These are phyloP conservation scores for Edaphochlamys debaryana DNA, from an alignment of 139 green algal species.

Conservation along the genomic window DNA sequence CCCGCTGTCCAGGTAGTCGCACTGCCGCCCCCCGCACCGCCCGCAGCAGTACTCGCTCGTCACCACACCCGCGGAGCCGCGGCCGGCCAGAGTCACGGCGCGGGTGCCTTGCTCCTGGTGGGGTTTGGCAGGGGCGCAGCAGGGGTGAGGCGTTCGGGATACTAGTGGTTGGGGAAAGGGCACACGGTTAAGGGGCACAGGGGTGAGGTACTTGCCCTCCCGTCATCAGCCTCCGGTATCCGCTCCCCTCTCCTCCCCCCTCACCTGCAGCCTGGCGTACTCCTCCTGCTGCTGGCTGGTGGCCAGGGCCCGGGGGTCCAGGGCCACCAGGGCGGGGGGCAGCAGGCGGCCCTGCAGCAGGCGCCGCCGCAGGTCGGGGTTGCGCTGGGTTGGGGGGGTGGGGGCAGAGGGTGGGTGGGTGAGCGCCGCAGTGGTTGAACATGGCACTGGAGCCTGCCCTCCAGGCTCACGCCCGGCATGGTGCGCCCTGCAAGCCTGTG, in stretches of 20 bases:
- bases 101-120: background rate
- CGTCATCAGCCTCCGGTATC: background rate
- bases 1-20: constrained; percentile 29
- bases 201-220: too few relatives aligned
- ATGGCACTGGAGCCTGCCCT: too few relatives aligned
- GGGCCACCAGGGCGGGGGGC: background rate
- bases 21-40: constrained; percentile 1
- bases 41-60: constrained; percentile 6
- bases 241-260: background rate
- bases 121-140: background rate
- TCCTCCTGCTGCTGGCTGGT: constrained; percentile 21
- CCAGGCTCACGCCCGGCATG: too few relatives aligned
- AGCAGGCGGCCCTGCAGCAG: background rate
- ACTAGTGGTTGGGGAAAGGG: background rate
- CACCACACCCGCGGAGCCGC: background rate
- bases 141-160: background rate
- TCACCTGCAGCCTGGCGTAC: constrained; percentile 8
- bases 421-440: too few relatives aligned
- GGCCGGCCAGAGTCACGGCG: constrained; percentile 18
- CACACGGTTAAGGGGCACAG: too few relatives aligned
- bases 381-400: constrained; percentile 18
- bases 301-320: constrained; percentile 14
- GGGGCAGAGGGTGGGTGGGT: background rate
- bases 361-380: constrained; percentile 1
- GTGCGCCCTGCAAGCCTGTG: background rate